Percentiles rank a stretch among this genome's conserved stretches.
Conservation (phyloP, 768 basidiomycete genomes). For the Tulasnella sp. region DNA sequence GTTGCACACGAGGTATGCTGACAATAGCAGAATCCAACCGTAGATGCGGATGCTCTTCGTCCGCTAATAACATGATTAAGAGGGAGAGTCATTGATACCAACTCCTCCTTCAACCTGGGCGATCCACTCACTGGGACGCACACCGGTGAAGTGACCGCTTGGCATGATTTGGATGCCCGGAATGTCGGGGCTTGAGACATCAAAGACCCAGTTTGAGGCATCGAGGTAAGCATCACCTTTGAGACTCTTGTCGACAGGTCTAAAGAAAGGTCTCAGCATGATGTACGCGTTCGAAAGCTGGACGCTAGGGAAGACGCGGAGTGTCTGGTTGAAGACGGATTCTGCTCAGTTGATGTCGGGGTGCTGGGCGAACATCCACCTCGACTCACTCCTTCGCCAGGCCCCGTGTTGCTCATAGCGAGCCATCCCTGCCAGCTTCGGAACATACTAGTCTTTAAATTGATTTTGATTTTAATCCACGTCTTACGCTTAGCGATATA, state of each 20-base stretch:
- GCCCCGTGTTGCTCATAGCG: slow-evolving; percentile 55
- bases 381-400: slow-evolving; percentile 41
- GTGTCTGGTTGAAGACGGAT: slow-evolving; percentile 14
- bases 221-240: slow-evolving; percentile 5
- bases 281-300: slow-evolving; percentile 56
- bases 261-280: slow-evolving; percentile 70
- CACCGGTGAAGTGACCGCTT: slow-evolving; percentile 3
- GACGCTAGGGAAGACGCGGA: slow-evolving; percentile 51
- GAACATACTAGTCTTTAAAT: slow-evolving; percentile 25
- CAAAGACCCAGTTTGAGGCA: slow-evolving; percentile 14
- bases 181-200: slow-evolving; percentile 2
- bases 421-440: slow-evolving; percentile 67
- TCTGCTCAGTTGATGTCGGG: background rate
- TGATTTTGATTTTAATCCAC: background rate
- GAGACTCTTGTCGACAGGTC: slow-evolving; percentile 26
- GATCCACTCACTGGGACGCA: background rate
- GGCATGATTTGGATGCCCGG: slow-evolving; percentile 5
- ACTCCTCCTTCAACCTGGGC: background rate
- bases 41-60: slow-evolving; percentile 55
- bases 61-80: slow-evolving; percentile 16
- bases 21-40: slow-evolving; percentile 53
- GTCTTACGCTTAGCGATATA: too few relatives aligned
- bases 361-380: background rate
- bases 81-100: background rate
- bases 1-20: slow-evolving; percentile 50